These are phyloP conservation scores for Marasmius sp. DNA, from an alignment of 1,284 basidiomycete genomes.

Conservation along the genomic window DNA sequence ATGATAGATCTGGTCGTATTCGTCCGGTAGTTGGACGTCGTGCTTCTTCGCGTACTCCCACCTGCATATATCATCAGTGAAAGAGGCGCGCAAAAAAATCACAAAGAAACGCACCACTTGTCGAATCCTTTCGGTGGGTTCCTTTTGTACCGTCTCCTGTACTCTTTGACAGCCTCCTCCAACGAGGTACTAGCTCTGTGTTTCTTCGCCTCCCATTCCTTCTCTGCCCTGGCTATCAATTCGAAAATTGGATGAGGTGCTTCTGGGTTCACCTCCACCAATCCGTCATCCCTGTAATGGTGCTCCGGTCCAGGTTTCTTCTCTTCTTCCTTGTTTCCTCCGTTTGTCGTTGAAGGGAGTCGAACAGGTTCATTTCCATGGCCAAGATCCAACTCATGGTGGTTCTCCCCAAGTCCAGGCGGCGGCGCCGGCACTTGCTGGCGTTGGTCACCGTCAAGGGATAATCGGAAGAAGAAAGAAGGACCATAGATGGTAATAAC, in stretches of 20 bases:
- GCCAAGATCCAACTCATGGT: background rate
- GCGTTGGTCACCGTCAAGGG: background rate
- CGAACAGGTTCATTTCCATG: background rate
- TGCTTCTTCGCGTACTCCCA: slow-evolving; percentile 58
- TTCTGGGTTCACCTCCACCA: slow-evolving; percentile 36
- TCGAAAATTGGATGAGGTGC: slow-evolving; percentile 56
- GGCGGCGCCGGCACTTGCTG: background rate
- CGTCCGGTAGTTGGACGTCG: slow-evolving; percentile 54
- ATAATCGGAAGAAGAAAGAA: slow-evolving; percentile 7
- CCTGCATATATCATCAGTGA: slow-evolving; percentile 30
- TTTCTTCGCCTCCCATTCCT: slow-evolving; percentile 52
- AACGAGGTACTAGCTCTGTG: slow-evolving; percentile 54
- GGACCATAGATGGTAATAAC: slow-evolving; percentile 4
- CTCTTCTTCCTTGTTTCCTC: background rate
- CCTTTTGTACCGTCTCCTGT: slow-evolving; percentile 45
- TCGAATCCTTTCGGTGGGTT: slow-evolving; percentile 58
- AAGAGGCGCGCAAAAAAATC: background rate
- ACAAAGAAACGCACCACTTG: slow-evolving; percentile 34
- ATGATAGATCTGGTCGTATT: slow-evolving; percentile 51
- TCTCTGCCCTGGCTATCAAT: slow-evolving; percentile 50
- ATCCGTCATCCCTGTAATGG: slow-evolving; percentile 27
- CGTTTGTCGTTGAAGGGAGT: background rate
- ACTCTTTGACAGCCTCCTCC: slow-evolving; percentile 54
- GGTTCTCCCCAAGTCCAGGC: background rate
- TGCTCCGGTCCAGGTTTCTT: slow-evolving; percentile 13